A percentile compares a stretch with the other conserved stretches of the same genome.
These are phyloP conservation scores for Coix lacrymajobi DNA, from an alignment of 176 grass and related monocot genomes.

Conservation along the genomic window DNA sequence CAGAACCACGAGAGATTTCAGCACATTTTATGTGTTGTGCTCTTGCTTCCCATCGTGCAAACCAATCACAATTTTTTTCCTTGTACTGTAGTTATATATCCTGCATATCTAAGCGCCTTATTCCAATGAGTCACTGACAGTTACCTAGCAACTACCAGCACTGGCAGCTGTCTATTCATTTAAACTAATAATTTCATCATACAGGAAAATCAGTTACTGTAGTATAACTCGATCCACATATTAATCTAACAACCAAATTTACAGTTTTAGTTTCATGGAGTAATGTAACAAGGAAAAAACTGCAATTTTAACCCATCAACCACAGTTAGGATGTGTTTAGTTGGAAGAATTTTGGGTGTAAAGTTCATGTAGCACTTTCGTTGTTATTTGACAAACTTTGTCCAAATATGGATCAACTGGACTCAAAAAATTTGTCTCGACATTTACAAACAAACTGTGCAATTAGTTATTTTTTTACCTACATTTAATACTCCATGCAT, in stretches of 20 bases:
- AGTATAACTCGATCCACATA: not conserved
- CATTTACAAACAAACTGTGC: no score
- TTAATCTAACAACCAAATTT: not conserved
- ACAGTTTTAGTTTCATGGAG: not conserved
- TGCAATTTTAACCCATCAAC: not conserved
- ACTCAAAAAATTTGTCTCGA: no score
- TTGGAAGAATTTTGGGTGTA: no score
- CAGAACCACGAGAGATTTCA: not conserved
- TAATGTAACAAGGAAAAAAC: not conserved
- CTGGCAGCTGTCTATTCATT: not conserved
- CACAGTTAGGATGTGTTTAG: no score
- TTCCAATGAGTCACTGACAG: not conserved
- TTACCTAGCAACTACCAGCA: slow-evolving; percentile 1
- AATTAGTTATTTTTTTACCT: no score
- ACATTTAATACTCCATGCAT: no score
- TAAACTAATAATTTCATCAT: not conserved
- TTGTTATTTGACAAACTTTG: no score
- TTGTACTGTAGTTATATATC: not conserved
- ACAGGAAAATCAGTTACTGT: not conserved
- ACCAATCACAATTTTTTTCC: not conserved
- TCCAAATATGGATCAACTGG: no score
- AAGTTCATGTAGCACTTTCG: no score
- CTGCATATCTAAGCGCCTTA: not conserved
- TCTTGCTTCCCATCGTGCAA: not conserved
- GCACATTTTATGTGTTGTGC: not conserved